Base-by-base conservation (phyloP, 2,329 filamentous ascomycete species). In the Whalleya microplaca region DNA sequence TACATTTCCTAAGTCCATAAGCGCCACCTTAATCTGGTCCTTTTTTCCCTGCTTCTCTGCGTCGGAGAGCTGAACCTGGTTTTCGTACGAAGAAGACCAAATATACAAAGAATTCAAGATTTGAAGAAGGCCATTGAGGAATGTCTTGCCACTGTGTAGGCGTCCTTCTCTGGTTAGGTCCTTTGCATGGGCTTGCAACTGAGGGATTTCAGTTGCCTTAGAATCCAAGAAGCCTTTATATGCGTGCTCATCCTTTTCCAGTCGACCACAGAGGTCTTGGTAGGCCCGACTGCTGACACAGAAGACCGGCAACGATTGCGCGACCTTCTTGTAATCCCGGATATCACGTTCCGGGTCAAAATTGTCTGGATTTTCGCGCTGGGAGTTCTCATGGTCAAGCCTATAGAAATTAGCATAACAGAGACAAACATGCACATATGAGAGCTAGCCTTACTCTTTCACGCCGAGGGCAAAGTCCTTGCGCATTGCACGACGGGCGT, bases 251-350 rank as follows among this genome's bases (percentile, higher is more conserved):
- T 79, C 50, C 21, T 2, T 79, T 50, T 73, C 68, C 18, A 85
- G 64, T 1, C 80, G 76, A 2, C 79, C 81, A 46, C 75, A 73
- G 19, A 87, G 70, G 62, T 84, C 83, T 63, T 88, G 84, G 55
- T 86, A 89, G 0, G 80, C 84, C 47, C 79, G 73, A 45, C 81
- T 82, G 56, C 82, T 85, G 10, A 88, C 80, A 59, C 85, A 88
- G 66, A 87, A 89, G 1, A 89, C 84, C 0, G 84, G 80, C 0
- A 89, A 73, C 0, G 75, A 76, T 5, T 67, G 66, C 0, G 80
- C 83, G 14, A 87, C 75, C 44, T 82, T 68, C 1, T 80, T 75
- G 49, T 88, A 88, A 62, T 87, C 78, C 12, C 83, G 76, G 1
- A 74, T 27, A 2, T 83, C 78, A 2, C 77, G 65, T 1, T 80